These are phyloP conservation scores for Phialemonium atrogriseum DNA, from an alignment of 2,329 filamentous ascomycete species.

Conservation along the genomic window DNA sequence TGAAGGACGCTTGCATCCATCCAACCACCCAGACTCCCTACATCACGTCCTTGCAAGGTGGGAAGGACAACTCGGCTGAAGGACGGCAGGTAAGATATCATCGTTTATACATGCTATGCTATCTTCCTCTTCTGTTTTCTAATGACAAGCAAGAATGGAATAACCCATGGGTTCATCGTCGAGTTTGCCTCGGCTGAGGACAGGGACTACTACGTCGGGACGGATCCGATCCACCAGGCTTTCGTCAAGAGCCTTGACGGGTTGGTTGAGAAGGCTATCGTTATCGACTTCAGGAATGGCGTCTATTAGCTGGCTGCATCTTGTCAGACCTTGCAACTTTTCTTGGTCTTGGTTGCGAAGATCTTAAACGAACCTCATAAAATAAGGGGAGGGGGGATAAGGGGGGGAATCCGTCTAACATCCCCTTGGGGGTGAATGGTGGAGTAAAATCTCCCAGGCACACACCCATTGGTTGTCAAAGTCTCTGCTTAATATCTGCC, in stretches of 20 bases:
- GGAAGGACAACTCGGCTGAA: conserved; percentile 53
- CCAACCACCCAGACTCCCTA: conserved; percentile 50
- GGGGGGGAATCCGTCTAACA: no score
- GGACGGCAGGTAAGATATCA: conserved; percentile 41
- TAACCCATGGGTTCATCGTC: conserved; percentile 58
- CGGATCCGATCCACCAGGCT: conserved; percentile 52
- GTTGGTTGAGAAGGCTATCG: conserved; percentile 41
- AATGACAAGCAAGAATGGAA: conserved; percentile 38
- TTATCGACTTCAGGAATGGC: conserved; percentile 47
- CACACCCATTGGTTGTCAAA: no score
- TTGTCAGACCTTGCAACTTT: no score
- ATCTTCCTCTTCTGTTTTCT: not conserved
- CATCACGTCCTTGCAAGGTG: conserved; percentile 47
- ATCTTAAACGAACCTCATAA: no score
- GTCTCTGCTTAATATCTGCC: no score
- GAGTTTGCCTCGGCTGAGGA: conserved; percentile 57
- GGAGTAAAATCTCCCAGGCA: no score
- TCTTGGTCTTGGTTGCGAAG: no score
- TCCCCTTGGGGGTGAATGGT: no score
- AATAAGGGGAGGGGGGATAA: no score
- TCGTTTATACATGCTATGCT: not conserved
- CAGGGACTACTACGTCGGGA: conserved; percentile 55
- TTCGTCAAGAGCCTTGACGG: conserved; percentile 43
- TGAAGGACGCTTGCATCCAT: conserved; percentile 52
- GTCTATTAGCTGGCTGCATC: conserved; percentile 15